phyloP scores from a whole-genome alignment of 768 basidiomycete genomes.

The Collybia nuda region DNA sequence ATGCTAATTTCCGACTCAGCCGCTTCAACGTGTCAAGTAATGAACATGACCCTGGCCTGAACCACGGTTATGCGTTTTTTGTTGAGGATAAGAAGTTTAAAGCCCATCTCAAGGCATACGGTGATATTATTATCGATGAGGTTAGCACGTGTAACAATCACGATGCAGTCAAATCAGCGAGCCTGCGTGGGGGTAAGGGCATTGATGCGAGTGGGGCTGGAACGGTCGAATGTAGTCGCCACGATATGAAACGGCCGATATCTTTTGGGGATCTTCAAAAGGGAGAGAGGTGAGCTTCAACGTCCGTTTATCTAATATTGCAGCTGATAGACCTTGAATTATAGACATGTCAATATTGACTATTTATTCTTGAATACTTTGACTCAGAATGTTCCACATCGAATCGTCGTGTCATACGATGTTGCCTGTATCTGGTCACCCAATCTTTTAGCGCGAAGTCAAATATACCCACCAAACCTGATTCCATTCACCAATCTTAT shows the following conservation, averaged over 20 bases:
- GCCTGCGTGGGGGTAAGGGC: slow-evolving; percentile 9
- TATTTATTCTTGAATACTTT: slow-evolving; percentile 23
- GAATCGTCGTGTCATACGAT: slow-evolving; percentile 22
- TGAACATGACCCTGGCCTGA: slow-evolving; percentile 13
- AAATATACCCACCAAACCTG: background rate
- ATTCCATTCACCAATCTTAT: background rate
- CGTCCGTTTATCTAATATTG: too few relatives aligned
- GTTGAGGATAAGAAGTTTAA: slow-evolving; percentile 10
- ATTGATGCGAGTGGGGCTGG: slow-evolving; percentile 17
- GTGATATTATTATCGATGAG: background rate
- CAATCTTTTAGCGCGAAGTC: slow-evolving; percentile 15
- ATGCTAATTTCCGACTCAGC: slow-evolving; percentile 22
- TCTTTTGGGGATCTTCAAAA: slow-evolving; percentile 3
- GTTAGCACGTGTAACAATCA: slow-evolving; percentile 17
- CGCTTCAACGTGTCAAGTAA: slow-evolving; percentile 15
- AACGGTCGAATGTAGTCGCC: slow-evolving; percentile 13
- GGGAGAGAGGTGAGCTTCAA: slow-evolving; percentile 1
- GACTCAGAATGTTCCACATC: slow-evolving; percentile 1
- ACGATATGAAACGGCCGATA: slow-evolving; percentile 8
- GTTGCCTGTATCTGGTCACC: slow-evolving; percentile 26
- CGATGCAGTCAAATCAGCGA: slow-evolving; percentile 8
- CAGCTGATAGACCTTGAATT: too few relatives aligned
- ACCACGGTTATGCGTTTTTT: slow-evolving; percentile 11
- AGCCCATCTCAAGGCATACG: slow-evolving; percentile 1
- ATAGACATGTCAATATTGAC: slow-evolving; percentile 20